These are phyloP conservation scores for Populus davidiana DNA, from an alignment of 345 rosid species.

Conservation along the genomic window DNA sequence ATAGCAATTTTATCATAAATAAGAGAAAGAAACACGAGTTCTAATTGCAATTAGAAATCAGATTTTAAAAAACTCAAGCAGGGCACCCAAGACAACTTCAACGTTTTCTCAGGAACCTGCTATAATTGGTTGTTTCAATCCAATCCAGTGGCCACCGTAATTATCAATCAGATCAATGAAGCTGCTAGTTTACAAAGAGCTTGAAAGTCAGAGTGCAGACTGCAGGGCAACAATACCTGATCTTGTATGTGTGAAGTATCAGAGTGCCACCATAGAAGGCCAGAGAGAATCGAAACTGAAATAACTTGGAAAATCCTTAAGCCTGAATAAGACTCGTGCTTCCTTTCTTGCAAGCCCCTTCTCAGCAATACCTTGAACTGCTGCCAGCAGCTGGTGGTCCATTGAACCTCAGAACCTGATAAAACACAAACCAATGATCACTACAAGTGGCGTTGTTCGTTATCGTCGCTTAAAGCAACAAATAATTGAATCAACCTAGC, in stretches of 20 bases:
- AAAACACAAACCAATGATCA: conserved; percentile 8
- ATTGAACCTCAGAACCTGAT: conserved; percentile 45
- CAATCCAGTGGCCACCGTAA: not conserved
- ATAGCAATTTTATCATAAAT: not conserved
- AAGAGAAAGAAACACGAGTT: not conserved
- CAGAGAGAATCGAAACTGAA: conserved; percentile 80
- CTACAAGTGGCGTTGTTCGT: not conserved
- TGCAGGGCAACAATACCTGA: conserved; percentile 56
- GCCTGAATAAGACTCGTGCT: conserved; percentile 81
- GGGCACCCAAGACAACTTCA: not conserved
- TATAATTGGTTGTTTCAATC: not conserved
- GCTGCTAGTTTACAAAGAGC: not conserved
- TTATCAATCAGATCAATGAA: not conserved
- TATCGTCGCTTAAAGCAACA: not conserved
- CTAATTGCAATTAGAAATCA: not conserved
- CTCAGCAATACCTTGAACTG: conserved; percentile 65
- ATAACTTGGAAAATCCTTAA: conserved; percentile 75
- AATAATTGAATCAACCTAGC: too few species aligned
- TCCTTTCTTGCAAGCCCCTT: conserved; percentile 77
- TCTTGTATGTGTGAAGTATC: conserved; percentile 66
- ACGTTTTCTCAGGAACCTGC: not conserved
- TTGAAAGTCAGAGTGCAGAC: not conserved
- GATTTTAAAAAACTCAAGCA: not conserved
- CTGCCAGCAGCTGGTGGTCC: conserved; percentile 86
- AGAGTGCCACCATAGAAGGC: conserved; percentile 90